Conservation (phyloP, 805 yeast species). For the Saccharomycopsis sp. region DNA sequence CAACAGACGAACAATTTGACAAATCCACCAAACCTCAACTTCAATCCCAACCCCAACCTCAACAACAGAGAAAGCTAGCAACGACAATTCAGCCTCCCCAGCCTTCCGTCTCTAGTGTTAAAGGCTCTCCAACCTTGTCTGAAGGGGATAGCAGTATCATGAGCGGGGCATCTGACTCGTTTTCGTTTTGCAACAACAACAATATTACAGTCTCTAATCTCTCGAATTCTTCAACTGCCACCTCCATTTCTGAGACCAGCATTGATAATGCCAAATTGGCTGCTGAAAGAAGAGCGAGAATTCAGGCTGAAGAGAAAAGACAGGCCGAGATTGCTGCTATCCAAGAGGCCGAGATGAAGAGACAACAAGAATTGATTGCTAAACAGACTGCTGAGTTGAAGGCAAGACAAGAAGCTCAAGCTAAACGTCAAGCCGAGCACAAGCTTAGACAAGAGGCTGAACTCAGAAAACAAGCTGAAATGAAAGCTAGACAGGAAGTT, state of each 20-base stretch:
- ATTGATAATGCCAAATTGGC: background rate
- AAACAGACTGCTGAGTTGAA: slow-evolving; percentile 5
- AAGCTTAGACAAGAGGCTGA: slow-evolving; percentile 6
- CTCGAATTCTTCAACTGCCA: background rate
- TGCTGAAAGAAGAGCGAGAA: background rate
- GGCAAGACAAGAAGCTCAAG: slow-evolving; percentile 7
- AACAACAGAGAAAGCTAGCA: background rate
- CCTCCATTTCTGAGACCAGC: background rate
- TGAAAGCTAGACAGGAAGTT: slow-evolving; percentile 1
- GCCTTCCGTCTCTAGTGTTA: background rate
- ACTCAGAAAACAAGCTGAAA: background rate
- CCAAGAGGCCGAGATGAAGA: slow-evolving; percentile 4
- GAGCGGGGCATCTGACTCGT: background rate
- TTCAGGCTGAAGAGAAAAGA: slow-evolving; percentile 18
- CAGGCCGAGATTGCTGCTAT: slow-evolving; percentile 18
- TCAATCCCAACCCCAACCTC: too few relatives aligned
- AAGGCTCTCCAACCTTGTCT: background rate
- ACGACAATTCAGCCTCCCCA: background rate
- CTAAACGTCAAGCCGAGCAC: slow-evolving; percentile 4
- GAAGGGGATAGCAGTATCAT: background rate
- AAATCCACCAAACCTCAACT: background rate
- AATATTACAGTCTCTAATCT: background rate
- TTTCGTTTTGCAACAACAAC: background rate
- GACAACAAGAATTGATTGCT: slow-evolving; percentile 3
- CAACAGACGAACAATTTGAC: background rate